Base-by-base conservation (phyloP, 2,329 filamentous ascomycete genomes). In the Calonectria ilicicola region DNA sequence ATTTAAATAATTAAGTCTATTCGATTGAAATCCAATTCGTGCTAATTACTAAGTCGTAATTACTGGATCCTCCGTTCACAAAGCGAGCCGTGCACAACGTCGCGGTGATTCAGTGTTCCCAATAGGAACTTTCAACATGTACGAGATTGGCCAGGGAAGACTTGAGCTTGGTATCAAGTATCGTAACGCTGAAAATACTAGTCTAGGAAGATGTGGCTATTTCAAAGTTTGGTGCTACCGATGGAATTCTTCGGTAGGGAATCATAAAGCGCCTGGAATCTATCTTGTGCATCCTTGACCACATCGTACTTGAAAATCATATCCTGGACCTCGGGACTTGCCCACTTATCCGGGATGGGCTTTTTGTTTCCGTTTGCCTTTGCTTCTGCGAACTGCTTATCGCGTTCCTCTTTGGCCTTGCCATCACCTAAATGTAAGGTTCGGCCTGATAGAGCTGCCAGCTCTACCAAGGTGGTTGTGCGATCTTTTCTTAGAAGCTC, bases 261-360 rank as follows among this genome's bases (percentile, higher is more conserved):
- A 40, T 60, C 35, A 19, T 60, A 60, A 14, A 60, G 15, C 21
- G 26, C 53, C 23, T 60, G 9, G 12, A 74, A 74, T n/a, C 73
- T 12, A 1, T 68, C 35, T 1, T 46, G 35, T 0, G 63, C 42
- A 42, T 74, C 72, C 19, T 32, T 46, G 15, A 49, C n/a, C 1
- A 62, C 65, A n/a, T 75, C 73, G 14, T 74, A 58, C 29, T 66
- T 53, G 17, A 72, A 72, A 21, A 75, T 70, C 72, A 75, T 75
- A 32, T 75, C 56, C 40, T 75, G 73, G 3, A 75, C 35, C 32
- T 75, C 73, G 0, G 73, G 73, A 10, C 72, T 75, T 2, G 70
- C 73, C 73, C 73, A 75, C 8, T 65, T 75, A 32, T 75, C 73
- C 2, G 73, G 73, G 14, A 75, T 21, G 1, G 72, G 62, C 12